Base-by-base conservation (phyloP, 169 alveolate species). In the Hepatocystis sp. region DNA sequence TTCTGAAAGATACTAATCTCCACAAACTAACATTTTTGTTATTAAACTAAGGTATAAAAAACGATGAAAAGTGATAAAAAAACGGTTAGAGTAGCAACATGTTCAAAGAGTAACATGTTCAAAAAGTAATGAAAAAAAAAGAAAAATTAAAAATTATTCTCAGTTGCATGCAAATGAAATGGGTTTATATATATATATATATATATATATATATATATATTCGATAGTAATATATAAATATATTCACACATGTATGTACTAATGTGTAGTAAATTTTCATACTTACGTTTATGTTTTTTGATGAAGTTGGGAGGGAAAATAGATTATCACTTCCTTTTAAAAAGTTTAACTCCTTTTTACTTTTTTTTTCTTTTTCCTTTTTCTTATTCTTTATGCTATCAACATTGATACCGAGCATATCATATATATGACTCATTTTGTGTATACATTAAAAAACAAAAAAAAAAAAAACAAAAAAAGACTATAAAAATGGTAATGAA, bases 1-100 rank as follows among this genome's bases (percentile, higher is more conserved):
- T 92, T 42, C 91, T 67, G 76, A 92, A 92, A 17, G 84, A 84
- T 27, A 93, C 90, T 13, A 84, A 34, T 63, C 94, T 53, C 95
- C 95, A 92, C 42, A 86, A 56, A 36, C 89, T 88, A 8, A 71
- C 65, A 40, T 64, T 84, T 39, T 89, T 89, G 68, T 84, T 71
- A 36, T 64, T 71, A 13, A 71, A 21, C 86, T 71, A 30, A 3
- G 36, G 44, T 2, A 2, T 4, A 39, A 7, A 46, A 66, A 46
- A 0, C 40, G 2, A 11, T 44, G 42, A 66, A 42, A 10, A 40
- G 0, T n/a, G 23, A 2, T n/a, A n/a, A n/a, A n/a, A n/a, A n/a
- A n/a, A n/a, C n/a, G n/a, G n/a, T n/a, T n/a, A n/a, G n/a, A n/a
- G n/a, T n/a, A n/a, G n/a, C n/a, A n/a, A n/a, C n/a, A n/a, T n/a